Evolutionary conservation across 2,329 filamentous ascomycete genomes (phyloP).

Genomic region (Cercospora canescens): DNA sequence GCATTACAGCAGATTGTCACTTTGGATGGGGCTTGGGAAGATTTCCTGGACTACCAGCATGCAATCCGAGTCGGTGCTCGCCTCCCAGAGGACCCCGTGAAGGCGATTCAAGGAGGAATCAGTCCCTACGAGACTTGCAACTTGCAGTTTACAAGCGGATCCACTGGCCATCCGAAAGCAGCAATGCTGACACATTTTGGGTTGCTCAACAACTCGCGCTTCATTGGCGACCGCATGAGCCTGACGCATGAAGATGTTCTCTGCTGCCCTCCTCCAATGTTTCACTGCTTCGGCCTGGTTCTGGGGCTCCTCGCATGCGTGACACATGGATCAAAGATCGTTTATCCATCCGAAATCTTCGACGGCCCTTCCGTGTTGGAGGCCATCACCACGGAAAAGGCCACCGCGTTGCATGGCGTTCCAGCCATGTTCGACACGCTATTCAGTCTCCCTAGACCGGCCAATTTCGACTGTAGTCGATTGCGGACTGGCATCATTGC

Average conservation of each 20-base stretch:
- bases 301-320: constrained; percentile 71
- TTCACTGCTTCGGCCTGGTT: constrained; percentile 83
- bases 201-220: constrained; percentile 31
- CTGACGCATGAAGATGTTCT: constrained; percentile 66
- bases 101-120: constrained; percentile 56
- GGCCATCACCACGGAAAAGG: constrained; percentile 55
- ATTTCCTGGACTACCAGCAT: constrained; percentile 27
- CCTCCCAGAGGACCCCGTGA: constrained; percentile 53
- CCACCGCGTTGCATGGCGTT: constrained; percentile 74
- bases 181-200: constrained; percentile 64
- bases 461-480: constrained; percentile 44
- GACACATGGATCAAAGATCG: constrained; percentile 73
- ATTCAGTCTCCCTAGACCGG: constrained; percentile 50
- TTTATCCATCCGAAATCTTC: constrained; percentile 75
- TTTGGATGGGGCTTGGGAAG: constrained; percentile 25
- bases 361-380: constrained; percentile 65
- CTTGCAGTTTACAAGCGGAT: constrained; percentile 74
- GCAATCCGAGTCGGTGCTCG: constrained; percentile 46
- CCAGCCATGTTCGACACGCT: constrained; percentile 79
- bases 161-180: constrained; percentile 71
- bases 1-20: constrained; percentile 30
- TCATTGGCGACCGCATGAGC: constrained; percentile 67
- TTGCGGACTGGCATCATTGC: constrained; percentile 78
- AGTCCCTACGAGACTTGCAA: constrained; percentile 69
- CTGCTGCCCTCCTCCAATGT: constrained; percentile 80